phyloP scores from a whole-genome alignment of 345 rosid genomes.

The Salix arbutifolia region DNA sequence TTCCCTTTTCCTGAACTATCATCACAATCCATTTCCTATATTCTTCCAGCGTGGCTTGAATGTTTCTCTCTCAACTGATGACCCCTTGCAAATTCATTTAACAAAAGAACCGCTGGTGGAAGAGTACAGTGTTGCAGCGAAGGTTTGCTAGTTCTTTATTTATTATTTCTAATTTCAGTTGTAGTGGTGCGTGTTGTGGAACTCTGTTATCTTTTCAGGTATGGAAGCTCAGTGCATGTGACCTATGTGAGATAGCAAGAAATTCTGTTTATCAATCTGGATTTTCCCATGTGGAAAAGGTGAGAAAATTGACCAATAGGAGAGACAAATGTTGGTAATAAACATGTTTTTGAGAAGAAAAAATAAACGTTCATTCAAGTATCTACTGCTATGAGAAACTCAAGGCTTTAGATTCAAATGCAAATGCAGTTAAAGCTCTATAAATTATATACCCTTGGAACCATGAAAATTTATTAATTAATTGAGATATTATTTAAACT shows the following conservation, averaged over 20 bases:
- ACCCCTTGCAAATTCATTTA: constrained; percentile 57
- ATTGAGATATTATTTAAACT: too few relatives aligned
- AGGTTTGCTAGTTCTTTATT: constrained; percentile 23
- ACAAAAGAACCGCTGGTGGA: constrained; percentile 54
- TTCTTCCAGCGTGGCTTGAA: constrained; percentile 52
- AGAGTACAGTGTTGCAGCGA: constrained; percentile 56
- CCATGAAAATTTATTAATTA: too few relatives aligned
- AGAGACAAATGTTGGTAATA: background rate
- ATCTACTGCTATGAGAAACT: too few relatives aligned
- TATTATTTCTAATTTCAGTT: background rate
- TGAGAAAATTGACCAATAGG: constrained; percentile 9
- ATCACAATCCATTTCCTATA: constrained; percentile 44
- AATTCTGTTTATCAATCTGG: constrained; percentile 55
- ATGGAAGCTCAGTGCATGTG: constrained; percentile 53
- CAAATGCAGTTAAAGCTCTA: too few relatives aligned
- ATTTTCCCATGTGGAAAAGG: constrained; percentile 44
- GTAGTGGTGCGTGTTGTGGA: background rate
- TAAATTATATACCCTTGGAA: too few relatives aligned
- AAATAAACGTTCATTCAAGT: too few relatives aligned
- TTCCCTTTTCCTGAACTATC: constrained; percentile 51
- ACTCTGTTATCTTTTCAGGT: constrained; percentile 24
- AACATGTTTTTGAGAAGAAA: too few relatives aligned
- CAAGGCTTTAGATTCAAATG: too few relatives aligned
- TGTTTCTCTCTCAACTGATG: constrained; percentile 51
- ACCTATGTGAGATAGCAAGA: constrained; percentile 56